phyloP scores from a whole-genome alignment of 495 filamentous ascomycete genomes.

The Aspergillus nanangensis region DNA sequence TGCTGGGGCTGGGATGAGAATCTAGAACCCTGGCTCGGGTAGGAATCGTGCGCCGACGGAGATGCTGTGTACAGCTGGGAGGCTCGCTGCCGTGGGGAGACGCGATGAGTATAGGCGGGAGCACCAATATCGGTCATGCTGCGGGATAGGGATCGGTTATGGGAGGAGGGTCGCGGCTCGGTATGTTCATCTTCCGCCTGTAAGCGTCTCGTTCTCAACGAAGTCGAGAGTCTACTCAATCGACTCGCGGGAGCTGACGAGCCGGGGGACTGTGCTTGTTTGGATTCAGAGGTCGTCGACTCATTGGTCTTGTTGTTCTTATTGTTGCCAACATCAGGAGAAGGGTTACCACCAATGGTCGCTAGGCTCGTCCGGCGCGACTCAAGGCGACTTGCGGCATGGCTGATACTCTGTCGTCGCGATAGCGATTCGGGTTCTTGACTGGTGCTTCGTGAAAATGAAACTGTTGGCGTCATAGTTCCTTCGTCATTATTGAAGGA shows the following conservation, averaged over 20 bases:
- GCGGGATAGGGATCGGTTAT: constrained; percentile 32
- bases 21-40: constrained; percentile 21
- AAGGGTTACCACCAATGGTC: constrained; percentile 26
- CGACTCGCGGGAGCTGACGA: constrained; percentile 27
- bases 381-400: constrained; percentile 67
- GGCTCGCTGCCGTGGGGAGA: constrained; percentile 33
- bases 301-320: constrained; percentile 5
- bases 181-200: constrained; percentile 29
- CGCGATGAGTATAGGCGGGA: constrained; percentile 22
- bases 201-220: constrained; percentile 30
- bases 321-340: constrained; percentile 5
- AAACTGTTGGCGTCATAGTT: constrained; percentile 20
- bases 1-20: constrained; percentile 17
- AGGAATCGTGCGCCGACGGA: constrained; percentile 18
- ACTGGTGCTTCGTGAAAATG: constrained; percentile 35
- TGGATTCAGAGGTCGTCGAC: constrained; percentile 19
- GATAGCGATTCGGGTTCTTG: constrained; percentile 38
- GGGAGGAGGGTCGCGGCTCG: constrained; percentile 17
- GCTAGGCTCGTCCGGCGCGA: constrained; percentile 64
- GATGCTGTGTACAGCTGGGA: constrained; percentile 38
- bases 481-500: constrained; percentile 29
- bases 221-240: constrained; percentile 35
- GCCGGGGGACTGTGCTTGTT: constrained; percentile 23
- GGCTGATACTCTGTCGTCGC: constrained; percentile 46
- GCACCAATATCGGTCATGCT: constrained; percentile 36